Evolutionary conservation across 2,329 filamentous ascomycete species (phyloP), one percentile per base, ranked within the genome.

Genomic region (Fusarium decemcellulare): DNA sequence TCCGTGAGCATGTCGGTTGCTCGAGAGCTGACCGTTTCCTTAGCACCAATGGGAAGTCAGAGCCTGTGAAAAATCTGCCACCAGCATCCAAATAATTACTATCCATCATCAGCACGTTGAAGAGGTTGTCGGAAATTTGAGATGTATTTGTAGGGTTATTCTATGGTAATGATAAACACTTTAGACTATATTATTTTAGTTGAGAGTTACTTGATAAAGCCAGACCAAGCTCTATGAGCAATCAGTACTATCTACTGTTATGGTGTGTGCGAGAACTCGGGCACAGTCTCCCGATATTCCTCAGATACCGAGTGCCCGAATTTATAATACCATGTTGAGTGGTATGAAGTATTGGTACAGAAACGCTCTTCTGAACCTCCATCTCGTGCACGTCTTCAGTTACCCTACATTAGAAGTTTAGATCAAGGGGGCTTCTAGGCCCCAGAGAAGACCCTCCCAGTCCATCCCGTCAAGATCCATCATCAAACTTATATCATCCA

Each of bases 401-500:
- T 53, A 36, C 40, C 42, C 54, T 59, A 52, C 40, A 57, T 32
- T n/a, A n/a, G 27, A 15, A 5, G 12, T 30, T 57, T 39, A 78
- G 23, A 79, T 74, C 39, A 80, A 76, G 2, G 78, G 76, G 16
- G 78, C 73, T 47, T 80, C 79, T 23, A 80, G 53, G 1, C 76
- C 76, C 73, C 77, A 79, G 52, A 80, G 74, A 14, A 80, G 56
- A 44, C 72, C 74, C 40, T 80, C 78, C 77, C 79, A 80, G 48
- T 80, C 78, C 65, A 80, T 77, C 7, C 71, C 71, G 44, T 80
- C 76, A 23, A 80, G 51, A n/a, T 78, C 74, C 72, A 77, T 76
- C 16, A 73, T 72, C 0, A 72, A 71, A 29, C 76, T 76, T 1
- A 78, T 56, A 39, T 70, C 67, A 9, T 72, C 71, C 70, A 75